Evolutionary conservation across 306 rosid genomes (phyloP).

Genomic region (Trifolium repens): DNA sequence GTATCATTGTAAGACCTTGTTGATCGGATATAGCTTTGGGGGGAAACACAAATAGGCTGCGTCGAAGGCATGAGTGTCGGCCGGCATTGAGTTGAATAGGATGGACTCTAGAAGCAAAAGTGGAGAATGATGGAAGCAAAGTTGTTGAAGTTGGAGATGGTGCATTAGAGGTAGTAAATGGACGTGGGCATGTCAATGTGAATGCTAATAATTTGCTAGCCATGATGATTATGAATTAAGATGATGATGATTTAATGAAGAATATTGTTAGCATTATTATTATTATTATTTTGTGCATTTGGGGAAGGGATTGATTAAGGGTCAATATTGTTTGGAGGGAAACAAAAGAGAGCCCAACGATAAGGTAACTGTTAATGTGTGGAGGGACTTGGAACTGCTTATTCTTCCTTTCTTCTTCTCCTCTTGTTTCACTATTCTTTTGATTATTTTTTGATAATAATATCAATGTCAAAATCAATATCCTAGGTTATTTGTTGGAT

Average conservation of each 20-base stretch:
- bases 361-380: constrained; percentile 13
- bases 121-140: constrained; percentile 17
- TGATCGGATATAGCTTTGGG: constrained; percentile 76
- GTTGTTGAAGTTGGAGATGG: too few relatives aligned
- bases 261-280: neutral
- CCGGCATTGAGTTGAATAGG: constrained; percentile 54
- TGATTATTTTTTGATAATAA: neutral
- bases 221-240: constrained; percentile 46
- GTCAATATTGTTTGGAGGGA: constrained; percentile 16
- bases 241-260: neutral
- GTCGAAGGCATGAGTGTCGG: constrained; percentile 56
- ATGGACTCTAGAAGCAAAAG: constrained; percentile 47
- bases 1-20: constrained; percentile 53
- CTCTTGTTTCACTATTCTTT: neutral
- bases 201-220: constrained; percentile 69
- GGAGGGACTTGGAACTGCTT: neutral
- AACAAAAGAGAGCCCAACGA: constrained; percentile 12
- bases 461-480: neutral
- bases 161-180: constrained; percentile 41
- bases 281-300: neutral
- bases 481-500: neutral
- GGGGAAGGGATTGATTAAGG: neutral
- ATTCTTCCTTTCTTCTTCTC: neutral
- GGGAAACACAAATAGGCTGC: constrained; percentile 52
- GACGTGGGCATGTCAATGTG: constrained; percentile 52